Percentiles rank a stretch among this genome's conserved stretches.
phyloP scores from a whole-genome alignment of 257 asterid species.

The Rehmannia glutinosa region DNA sequence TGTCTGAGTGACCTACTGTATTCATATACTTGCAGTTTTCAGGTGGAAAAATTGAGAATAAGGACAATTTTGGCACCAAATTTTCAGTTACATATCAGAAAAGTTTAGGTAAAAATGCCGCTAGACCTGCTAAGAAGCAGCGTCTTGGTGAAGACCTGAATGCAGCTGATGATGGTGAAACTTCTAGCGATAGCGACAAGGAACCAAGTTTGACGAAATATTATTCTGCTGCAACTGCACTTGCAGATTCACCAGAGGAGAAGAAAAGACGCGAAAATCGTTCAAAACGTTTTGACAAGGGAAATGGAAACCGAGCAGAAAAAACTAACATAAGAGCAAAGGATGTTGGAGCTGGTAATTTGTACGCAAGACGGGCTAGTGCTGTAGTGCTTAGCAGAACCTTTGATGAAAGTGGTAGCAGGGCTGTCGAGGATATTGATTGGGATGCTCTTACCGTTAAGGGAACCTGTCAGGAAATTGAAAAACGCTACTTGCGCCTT shows the following conservation, averaged over 20 bases:
- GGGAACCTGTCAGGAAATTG: constrained; percentile 95
- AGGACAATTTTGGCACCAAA: constrained; percentile 42
- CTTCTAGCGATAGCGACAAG: constrained; percentile 89
- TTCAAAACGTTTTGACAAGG: constrained; percentile 89
- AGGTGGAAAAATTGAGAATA: constrained; percentile 58
- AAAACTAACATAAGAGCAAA: constrained; percentile 40
- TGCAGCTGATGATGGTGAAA: constrained; percentile 48
- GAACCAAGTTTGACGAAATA: constrained; percentile 70
- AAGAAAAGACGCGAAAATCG: constrained; percentile 87
- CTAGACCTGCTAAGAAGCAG: constrained; percentile 80
- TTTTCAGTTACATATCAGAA: constrained; percentile 55
- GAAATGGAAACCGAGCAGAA: constrained; percentile 55
- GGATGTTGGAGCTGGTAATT: constrained; percentile 43
- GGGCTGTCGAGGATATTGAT: constrained; percentile 98
- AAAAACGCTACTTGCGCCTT: constrained; percentile 95
- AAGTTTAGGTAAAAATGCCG: constrained; percentile 32
- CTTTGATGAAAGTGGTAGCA: constrained; percentile 70
- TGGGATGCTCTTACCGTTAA: constrained; percentile 95
- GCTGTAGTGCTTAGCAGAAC: constrained; percentile 61
- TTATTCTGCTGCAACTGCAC: constrained; percentile 64
- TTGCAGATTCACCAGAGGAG: constrained; percentile 84
- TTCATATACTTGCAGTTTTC: constrained; percentile 50
- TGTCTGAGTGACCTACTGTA: constrained; percentile 17
- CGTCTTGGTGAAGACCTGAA: constrained; percentile 54
- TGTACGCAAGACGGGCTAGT: constrained; percentile 57